Percentiles rank a stretch among this genome's conserved stretches.
Evolutionary conservation across 2,329 filamentous ascomycete genomes (phyloP).

Genomic region (Cordyceps tenuipes): DNA sequence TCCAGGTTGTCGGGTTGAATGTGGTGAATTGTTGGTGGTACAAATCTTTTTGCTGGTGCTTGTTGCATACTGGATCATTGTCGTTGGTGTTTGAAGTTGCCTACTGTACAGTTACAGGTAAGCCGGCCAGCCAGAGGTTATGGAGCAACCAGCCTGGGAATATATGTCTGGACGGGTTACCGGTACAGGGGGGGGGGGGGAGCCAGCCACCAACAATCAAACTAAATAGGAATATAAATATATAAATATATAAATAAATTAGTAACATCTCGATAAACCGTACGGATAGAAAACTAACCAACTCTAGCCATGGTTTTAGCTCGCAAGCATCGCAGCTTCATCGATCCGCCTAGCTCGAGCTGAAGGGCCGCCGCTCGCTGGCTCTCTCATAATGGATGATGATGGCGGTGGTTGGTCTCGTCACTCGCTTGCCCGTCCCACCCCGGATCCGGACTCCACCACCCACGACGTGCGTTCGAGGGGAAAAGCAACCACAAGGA

Average conservation of each 20-base stretch:
- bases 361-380: not conserved
- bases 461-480: slow-evolving; percentile 22
- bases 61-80: not conserved
- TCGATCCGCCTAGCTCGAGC: slow-evolving; percentile 1
- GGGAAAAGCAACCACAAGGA: slow-evolving; percentile 24
- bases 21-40: too few species aligned
- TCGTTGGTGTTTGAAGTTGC: not conserved
- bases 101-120: not conserved
- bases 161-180: not conserved
- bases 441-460: slow-evolving; percentile 29
- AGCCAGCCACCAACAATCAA: not conserved
- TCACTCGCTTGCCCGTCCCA: slow-evolving; percentile 12
- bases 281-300: too few species aligned
- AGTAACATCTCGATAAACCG: too few species aligned
- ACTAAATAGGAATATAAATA: not conserved
- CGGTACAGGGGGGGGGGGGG: not conserved
- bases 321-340: not conserved
- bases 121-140: too few species aligned
- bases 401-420: slow-evolving; percentile 12
- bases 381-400: not conserved
- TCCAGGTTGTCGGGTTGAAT: not conserved
- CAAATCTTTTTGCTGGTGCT: not conserved
- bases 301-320: not conserved
- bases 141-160: too few species aligned
- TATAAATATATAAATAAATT: not conserved